Percentiles rank a stretch among this genome's conserved stretches.
Conservation (phyloP, 73 alveolate genomes). For the Effrenium voratum region DNA sequence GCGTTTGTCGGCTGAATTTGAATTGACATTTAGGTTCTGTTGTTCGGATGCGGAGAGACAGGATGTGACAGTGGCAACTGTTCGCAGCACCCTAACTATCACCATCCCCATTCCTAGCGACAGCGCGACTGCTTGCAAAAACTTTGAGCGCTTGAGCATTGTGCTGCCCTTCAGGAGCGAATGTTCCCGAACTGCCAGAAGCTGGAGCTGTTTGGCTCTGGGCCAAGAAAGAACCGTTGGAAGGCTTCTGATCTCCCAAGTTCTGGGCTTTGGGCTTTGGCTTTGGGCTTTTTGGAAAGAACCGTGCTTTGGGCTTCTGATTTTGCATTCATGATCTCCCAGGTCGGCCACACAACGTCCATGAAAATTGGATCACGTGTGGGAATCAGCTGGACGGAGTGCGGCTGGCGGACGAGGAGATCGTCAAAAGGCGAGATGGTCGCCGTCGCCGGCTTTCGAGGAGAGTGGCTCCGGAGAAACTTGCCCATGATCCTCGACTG, state of each 20-base stretch:
- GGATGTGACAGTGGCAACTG: too few species aligned
- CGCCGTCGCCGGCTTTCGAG: background rate
- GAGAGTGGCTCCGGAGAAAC: background rate
- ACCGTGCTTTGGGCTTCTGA: background rate
- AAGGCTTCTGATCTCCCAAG: background rate
- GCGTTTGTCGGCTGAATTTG: too few species aligned
- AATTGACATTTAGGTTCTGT: too few species aligned
- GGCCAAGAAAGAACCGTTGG: background rate
- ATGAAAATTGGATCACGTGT: slow-evolving; percentile 89
- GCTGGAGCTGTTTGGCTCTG: slow-evolving; percentile 78
- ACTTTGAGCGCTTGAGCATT: too few species aligned
- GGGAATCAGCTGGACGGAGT: slow-evolving; percentile 91
- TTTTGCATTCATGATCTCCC: background rate
- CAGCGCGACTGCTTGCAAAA: too few species aligned
- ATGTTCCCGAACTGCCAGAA: slow-evolving; percentile 86
- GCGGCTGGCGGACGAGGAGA: slow-evolving; percentile 82
- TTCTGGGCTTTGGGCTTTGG: background rate
- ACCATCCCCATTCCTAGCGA: too few species aligned
- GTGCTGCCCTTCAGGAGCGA: slow-evolving; percentile 26
- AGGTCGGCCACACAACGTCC: slow-evolving; percentile 94
- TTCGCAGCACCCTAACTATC: too few species aligned
- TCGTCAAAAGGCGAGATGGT: slow-evolving; percentile 34
- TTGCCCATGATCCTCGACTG: too few species aligned
- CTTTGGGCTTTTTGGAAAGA: background rate
- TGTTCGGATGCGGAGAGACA: too few species aligned